phyloP scores from a whole-genome alignment of 352 stramenopile species.

The Plasmopara viticola region DNA sequence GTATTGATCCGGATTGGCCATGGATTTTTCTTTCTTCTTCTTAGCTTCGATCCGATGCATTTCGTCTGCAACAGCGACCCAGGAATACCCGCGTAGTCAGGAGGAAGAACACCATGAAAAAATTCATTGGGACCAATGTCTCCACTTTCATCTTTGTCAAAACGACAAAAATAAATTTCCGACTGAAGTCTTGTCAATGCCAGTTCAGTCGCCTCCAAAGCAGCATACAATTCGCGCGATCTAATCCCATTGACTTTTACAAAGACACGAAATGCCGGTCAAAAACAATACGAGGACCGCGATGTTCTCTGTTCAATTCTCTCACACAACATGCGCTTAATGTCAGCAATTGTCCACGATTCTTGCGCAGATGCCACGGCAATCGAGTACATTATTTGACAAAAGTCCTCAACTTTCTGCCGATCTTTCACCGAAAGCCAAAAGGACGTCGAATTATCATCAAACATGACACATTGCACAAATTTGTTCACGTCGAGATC shows the following conservation, averaged over 20 bases:
- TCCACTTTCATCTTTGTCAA: conserved; percentile 63
- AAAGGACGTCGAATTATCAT: conserved; percentile 53
- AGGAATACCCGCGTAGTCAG: conserved; percentile 69
- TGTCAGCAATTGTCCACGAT: conserved; percentile 68
- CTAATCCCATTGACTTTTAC: conserved; percentile 77
- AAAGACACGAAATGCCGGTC: conserved; percentile 74
- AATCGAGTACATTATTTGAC: conserved; percentile 47
- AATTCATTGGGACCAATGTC: conserved; percentile 80
- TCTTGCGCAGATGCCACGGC: conserved; percentile 59
- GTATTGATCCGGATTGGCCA: conserved; percentile 47
- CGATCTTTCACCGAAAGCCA: conserved; percentile 51
- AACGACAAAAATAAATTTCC: conserved; percentile 58
- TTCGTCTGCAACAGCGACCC: conserved; percentile 69
- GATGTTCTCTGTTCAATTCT: conserved; percentile 82
- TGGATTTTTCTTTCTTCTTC: conserved; percentile 46
- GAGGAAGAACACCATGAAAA: conserved; percentile 65
- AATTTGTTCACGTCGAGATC: conserved; percentile 79
- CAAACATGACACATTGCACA: conserved; percentile 66
- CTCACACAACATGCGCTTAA: conserved; percentile 71
- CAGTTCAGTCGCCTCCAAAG: conserved; percentile 50
- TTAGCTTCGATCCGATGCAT: conserved; percentile 51
- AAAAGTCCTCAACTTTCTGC: conserved; percentile 45
- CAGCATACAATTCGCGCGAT: conserved; percentile 58
- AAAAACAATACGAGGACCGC: conserved; percentile 67
- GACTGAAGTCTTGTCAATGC: conserved; percentile 43